Base-by-base conservation (phyloP, 768 basidiomycete genomes). In the Suillus luteus region DNA sequence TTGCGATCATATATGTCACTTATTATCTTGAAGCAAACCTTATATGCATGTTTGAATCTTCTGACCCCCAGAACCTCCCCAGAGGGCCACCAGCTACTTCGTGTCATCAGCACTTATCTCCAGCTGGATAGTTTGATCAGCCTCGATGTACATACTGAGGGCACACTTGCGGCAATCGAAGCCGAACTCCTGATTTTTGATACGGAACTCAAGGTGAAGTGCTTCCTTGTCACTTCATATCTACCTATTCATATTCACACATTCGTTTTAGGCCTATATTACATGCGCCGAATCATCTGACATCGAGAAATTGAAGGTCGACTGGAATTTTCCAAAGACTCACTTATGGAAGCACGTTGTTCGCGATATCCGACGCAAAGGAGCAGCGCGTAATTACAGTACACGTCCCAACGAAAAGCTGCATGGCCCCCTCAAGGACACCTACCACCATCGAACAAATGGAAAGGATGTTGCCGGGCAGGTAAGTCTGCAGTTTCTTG, bases 301-400 rank as follows among this genome's bases (percentile, higher is more conserved):
- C 11, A 31, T 52, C 15, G 15, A 57, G 27, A 61, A 46, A 11
- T 38, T 68, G 64, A 77, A 76, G 68, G 59, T 66, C 11, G 63
- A 72, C 12, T 78, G 76, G 74, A 61, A 77, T 27, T 79, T 79
- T 55, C 77, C 75, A 0, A 81, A 81, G 65, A 57, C 64, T 0
- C 80, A 81, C 40, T 64, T 68, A 1, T 75, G 77, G 49, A 60
- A 66, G 3, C 79, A 82, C 59, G 51, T 75, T 0, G 71, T 78
- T 33, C 60, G 62, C 2, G 72, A 80, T 44, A 79, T 82, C 12
- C 22, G 54, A 35, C 22, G 2, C 0, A 80, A 80, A 38, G 79
- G 78, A 11, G 74, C 62, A 0, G 68, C 73, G 0, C 54, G 55
- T 0, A 77, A 77, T 43, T 79, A 74, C 48, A 78, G 73, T 37